phyloP scores from a whole-genome alignment of 495 filamentous ascomycete species.

The Hypoxylon lienhwacheense region DNA sequence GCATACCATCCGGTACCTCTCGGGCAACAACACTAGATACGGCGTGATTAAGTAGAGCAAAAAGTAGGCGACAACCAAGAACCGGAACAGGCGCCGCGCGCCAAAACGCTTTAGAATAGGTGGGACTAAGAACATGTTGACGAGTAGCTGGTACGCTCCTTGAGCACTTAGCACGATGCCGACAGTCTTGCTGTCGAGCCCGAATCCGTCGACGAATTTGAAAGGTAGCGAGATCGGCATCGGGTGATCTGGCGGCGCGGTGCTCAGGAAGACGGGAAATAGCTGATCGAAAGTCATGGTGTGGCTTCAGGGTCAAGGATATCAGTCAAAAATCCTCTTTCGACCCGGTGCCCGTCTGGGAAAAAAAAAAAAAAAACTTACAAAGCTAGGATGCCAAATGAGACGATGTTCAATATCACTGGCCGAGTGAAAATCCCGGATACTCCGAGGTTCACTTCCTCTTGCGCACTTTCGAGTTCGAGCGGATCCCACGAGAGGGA shows the following conservation, averaged over 20 bases:
- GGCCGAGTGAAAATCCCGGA: conserved; percentile 69
- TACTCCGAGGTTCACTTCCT: conserved; percentile 32
- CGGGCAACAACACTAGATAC: conserved; percentile 83
- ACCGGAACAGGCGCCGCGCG: conserved; percentile 74
- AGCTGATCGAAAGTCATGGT: conserved; percentile 95
- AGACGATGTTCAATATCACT: conserved; percentile 79
- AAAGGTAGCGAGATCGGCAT: conserved; percentile 64
- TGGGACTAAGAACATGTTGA: conserved; percentile 82
- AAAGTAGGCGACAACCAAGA: conserved; percentile 80
- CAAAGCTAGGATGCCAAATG: conserved; percentile 93
- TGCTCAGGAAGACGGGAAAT: conserved; percentile 88
- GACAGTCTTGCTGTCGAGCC: conserved; percentile 75
- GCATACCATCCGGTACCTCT: conserved; percentile 66
- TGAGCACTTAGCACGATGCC: conserved; percentile 86
- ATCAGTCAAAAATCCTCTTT: conserved; percentile 12
- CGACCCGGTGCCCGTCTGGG: too few species aligned
- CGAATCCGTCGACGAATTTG: conserved; percentile 86
- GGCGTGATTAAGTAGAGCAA: conserved; percentile 84
- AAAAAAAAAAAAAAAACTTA: conserved; percentile 59
- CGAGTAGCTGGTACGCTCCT: conserved; percentile 84
- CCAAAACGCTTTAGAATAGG: conserved; percentile 71
- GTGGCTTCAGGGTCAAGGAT: conserved; percentile 44
- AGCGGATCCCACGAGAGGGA: conserved; percentile 34
- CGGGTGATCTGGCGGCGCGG: conserved; percentile 53
- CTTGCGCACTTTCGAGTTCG: conserved; percentile 29